phyloP scores from a whole-genome alignment of 2,329 filamentous ascomycete genomes.

The Sclerotinia trifoliorum region DNA sequence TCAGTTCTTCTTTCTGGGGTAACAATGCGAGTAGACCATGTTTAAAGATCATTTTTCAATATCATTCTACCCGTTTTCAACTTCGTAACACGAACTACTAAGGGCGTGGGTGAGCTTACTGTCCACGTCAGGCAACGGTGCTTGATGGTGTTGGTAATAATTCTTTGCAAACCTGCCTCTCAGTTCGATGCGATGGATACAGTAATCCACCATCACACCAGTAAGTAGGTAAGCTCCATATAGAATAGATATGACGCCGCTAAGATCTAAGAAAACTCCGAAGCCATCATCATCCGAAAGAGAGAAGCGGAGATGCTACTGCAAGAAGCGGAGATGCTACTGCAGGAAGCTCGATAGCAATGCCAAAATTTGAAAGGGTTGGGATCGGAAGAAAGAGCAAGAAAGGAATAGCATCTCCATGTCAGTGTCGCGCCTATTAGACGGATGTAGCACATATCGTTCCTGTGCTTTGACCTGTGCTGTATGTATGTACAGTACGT shows the following conservation, averaged over 20 bases:
- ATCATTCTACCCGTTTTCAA: background rate
- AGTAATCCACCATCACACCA: background rate
- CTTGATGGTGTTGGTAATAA: background rate
- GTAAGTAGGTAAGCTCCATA: background rate
- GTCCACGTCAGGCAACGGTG: conserved; percentile 6
- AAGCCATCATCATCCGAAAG: background rate
- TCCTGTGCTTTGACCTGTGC: conserved; percentile 7
- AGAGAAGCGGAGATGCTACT: background rate
- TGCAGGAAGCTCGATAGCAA: conserved; percentile 9
- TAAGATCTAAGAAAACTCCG: conserved; percentile 3
- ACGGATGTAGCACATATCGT: background rate
- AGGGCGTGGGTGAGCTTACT: conserved; percentile 13
- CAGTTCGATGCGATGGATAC: conserved; percentile 3
- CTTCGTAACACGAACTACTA: background rate
- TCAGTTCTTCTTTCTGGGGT: background rate
- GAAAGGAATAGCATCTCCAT: conserved; percentile 8
- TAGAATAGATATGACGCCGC: background rate
- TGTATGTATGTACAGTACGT: background rate
- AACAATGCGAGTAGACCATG: background rate
- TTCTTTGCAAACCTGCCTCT: background rate
- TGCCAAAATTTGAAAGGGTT: background rate
- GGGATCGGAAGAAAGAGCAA: conserved; percentile 2
- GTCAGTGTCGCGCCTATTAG: background rate
- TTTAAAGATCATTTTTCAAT: background rate
- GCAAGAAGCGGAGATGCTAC: conserved; percentile 3